Percentiles rank a stretch among this genome's conserved stretches.
Conservation (phyloP, 2,329 filamentous ascomycete species). For the Paracamarosporium sp. region DNA sequence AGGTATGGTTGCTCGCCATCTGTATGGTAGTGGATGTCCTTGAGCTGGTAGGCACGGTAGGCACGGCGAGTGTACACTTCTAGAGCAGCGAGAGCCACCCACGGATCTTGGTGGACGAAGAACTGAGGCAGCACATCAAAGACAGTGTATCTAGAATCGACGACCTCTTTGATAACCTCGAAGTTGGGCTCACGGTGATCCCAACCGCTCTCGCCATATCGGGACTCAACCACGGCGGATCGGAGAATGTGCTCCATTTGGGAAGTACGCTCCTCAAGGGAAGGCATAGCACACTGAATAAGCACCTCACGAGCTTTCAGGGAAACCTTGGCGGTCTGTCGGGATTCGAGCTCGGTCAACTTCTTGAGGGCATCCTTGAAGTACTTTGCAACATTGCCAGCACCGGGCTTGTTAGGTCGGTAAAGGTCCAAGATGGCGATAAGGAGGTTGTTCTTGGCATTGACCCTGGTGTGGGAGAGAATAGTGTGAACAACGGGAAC, state of each 20-base stretch:
- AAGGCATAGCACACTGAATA: constrained; percentile 95
- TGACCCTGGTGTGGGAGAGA: constrained; percentile 90
- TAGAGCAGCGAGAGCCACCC: constrained; percentile 90
- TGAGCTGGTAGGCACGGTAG: constrained; percentile 93
- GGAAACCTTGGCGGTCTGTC: constrained; percentile 88
- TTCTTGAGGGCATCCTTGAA: constrained; percentile 82
- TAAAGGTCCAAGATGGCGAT: constrained; percentile 93
- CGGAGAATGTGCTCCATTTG: constrained; percentile 99
- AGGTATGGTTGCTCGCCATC: constrained; percentile 77
- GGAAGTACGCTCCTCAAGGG: constrained; percentile 88
- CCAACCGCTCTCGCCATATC: constrained; percentile 96
- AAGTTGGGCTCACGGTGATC: constrained; percentile 92
- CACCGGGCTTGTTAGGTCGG: constrained; percentile 89
- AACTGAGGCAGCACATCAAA: constrained; percentile 95
- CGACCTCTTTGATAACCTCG: constrained; percentile 93
- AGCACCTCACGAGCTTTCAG: constrained; percentile 97
- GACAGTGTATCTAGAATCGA: constrained; percentile 98
- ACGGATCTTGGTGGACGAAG: constrained; percentile 92
- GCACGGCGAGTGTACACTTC: constrained; percentile 97
- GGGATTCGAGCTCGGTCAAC: constrained; percentile 89
- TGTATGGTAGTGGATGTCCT: constrained; percentile 86
- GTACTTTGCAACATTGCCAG: constrained; percentile 86
- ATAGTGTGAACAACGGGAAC: constrained; percentile 84
- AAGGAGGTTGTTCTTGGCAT: constrained; percentile 91
- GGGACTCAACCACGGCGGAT: constrained; percentile 94